Evolutionary conservation across 177 flowering plant species (phyloP).

Genomic region (Tripterygium wilfordii): DNA sequence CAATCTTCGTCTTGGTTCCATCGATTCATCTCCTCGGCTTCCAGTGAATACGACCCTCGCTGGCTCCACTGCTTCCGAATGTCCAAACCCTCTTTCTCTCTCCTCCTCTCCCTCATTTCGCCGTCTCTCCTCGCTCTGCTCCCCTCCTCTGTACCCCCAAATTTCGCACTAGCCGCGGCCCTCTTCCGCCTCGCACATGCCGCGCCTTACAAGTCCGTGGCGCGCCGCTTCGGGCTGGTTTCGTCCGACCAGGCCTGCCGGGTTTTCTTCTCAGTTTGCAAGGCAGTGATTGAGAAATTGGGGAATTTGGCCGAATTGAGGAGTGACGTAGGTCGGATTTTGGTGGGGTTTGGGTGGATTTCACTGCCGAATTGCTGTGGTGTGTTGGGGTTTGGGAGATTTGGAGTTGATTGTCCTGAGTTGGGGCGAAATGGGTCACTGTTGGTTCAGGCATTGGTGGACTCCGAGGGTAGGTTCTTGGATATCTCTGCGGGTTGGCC

Average conservation of each 20-base stretch:
- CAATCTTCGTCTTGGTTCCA: conserved; percentile 37
- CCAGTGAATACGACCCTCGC: conserved; percentile 24
- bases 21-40: conserved; percentile 34
- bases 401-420: conserved; percentile 28
- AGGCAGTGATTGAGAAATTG: conserved; percentile 41
- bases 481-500: conserved; percentile 96
- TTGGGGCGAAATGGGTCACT: conserved; percentile 41
- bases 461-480: conserved; percentile 70
- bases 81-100: conserved; percentile 49
- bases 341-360: conserved; percentile 46
- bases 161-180: conserved; percentile 42
- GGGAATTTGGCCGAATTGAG: conserved; percentile 41
- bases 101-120: conserved; percentile 39
- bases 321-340: conserved; percentile 28
- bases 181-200: conserved; percentile 62
- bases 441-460: conserved; percentile 73
- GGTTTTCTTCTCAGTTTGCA: conserved; percentile 49
- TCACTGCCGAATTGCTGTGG: conserved; percentile 78
- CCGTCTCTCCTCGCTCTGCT: conserved; percentile 28
- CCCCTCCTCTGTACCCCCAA: conserved; percentile 24
- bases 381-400: conserved; percentile 43
- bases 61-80: conserved; percentile 51
- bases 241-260: conserved; percentile 41
- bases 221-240: conserved; percentile 49
- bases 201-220: conserved; percentile 38